phyloP scores from a whole-genome alignment of 108 stramenopile species.

The Pseudonitzschia delicatissima region DNA sequence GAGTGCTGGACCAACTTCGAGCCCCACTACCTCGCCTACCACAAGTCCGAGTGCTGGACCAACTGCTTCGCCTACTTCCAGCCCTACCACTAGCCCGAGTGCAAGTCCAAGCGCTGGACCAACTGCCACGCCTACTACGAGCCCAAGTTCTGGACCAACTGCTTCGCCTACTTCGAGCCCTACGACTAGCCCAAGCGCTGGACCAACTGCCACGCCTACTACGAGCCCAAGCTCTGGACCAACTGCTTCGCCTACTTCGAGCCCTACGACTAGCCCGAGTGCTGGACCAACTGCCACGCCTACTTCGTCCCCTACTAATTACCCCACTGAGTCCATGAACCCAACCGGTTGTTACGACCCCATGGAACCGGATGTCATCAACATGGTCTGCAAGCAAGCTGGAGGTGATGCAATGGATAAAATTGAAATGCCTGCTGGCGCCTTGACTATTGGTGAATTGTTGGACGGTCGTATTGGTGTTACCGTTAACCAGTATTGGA shows the following conservation, averaged over 20 bases:
- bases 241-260: neutral
- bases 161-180: neutral
- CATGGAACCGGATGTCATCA: neutral
- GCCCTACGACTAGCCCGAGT: neutral
- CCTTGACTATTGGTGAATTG: neutral
- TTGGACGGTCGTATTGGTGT: neutral
- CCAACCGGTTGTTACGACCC: constrained; percentile 5
- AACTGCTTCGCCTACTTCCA: neutral
- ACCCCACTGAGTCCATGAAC: neutral
- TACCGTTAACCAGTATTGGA: neutral
- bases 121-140: neutral
- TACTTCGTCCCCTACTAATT: neutral
- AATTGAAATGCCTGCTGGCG: constrained; percentile 3
- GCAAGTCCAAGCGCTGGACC: neutral
- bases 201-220: constrained; percentile 1
- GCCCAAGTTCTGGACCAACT: neutral
- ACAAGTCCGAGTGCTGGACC: neutral
- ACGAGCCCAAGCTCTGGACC: neutral
- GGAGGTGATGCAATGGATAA: neutral
- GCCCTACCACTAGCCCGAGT: neutral
- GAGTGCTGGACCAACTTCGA: neutral
- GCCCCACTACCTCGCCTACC: neutral
- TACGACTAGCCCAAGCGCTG: neutral
- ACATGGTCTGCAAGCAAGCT: neutral
- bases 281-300: neutral